Evolutionary conservation across 352 stramenopile species (phyloP).

Genomic region (Aphanomyces euteiches): DNA sequence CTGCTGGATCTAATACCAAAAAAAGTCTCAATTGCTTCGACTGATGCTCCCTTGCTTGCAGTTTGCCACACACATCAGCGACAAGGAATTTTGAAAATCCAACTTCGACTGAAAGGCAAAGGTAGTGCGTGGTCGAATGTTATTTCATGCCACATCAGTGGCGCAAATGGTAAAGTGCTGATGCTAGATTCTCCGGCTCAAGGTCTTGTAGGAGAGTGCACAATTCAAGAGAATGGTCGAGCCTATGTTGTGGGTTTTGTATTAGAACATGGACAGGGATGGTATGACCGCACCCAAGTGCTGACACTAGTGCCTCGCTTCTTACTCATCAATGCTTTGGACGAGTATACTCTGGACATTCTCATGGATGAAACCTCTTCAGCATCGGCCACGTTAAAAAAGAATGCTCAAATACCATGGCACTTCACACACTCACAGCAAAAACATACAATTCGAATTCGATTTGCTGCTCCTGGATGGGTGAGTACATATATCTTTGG

Average conservation of each 20-base stretch:
- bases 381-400: conserved; percentile 2
- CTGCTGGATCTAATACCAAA: conserved; percentile 80
- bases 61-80: conserved; percentile 74
- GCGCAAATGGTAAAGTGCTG: conserved; percentile 10
- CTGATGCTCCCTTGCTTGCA: conserved; percentile 67
- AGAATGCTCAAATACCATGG: conserved; percentile 20
- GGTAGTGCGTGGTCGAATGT: conserved; percentile 10
- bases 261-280: conserved; percentile 63
- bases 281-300: conserved; percentile 83
- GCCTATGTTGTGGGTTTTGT: conserved; percentile 61
- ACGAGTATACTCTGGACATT: conserved; percentile 16
- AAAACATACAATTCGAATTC: conserved; percentile 23
- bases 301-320: conserved; percentile 83
- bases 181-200: not conserved
- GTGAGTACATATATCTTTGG: not conserved
- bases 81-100: conserved; percentile 60
- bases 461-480: conserved; percentile 20
- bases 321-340: conserved; percentile 79
- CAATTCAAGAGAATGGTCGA: conserved; percentile 8
- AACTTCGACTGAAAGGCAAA: conserved; percentile 56
- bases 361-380: conserved; percentile 22
- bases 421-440: conserved; percentile 6
- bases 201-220: conserved; percentile 16
- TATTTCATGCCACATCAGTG: conserved; percentile 17
- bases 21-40: conserved; percentile 32